Evolutionary conservation across 352 stramenopile species (phyloP), one percentile per base, ranked within the genome.

Genomic region (Globisporangium echinulatum): DNA sequence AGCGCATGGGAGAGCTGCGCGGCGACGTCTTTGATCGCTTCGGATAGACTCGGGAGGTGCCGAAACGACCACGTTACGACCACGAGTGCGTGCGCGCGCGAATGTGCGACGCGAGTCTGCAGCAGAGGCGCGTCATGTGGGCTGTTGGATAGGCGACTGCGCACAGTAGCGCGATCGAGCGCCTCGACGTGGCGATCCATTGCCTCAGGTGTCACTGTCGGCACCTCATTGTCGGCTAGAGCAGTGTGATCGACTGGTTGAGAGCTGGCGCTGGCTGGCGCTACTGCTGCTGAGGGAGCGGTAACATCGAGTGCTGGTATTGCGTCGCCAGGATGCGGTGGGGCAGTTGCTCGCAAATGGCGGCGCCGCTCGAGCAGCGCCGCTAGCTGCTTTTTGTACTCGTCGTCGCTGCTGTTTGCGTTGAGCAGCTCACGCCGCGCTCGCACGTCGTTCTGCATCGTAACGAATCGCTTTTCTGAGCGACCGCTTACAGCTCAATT

Each of bases 21-120:
- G 5, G 81, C 83, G 11, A 82, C 68, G 7, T 85, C 74, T 61
- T 87, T 88, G 0, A 67, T 79, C 44, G 76, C 74, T 49, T 85
- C 75, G 5, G 79, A 72, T 1, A 90, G 49, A 7, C 63, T 60
- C 0, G 80, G 80, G 1, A 90, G 64, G 53, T 87, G 70, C 8
- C 72, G 77, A 47, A 90, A 90, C 7, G 50, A 69, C 36, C 74
- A 86, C 5, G 72, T 78, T 5, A 79, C 79, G 0, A 74, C 70
- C 2, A 90, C 70, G 17, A 92, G 39, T n/a, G 62, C 77, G 53
- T 81, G 87, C 14, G 66, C 25, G 25, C 25, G 25, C 25, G 25
- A 3, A 33, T 3, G 25, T 33, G 25, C 25, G 25, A 33, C 25
- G 25, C 25, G 25, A 33, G 25, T 33, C 25, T 33, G 25, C 25